Conservation (phyloP, 345 rosid genomes). For the Excoecaria cochinchinensis region DNA sequence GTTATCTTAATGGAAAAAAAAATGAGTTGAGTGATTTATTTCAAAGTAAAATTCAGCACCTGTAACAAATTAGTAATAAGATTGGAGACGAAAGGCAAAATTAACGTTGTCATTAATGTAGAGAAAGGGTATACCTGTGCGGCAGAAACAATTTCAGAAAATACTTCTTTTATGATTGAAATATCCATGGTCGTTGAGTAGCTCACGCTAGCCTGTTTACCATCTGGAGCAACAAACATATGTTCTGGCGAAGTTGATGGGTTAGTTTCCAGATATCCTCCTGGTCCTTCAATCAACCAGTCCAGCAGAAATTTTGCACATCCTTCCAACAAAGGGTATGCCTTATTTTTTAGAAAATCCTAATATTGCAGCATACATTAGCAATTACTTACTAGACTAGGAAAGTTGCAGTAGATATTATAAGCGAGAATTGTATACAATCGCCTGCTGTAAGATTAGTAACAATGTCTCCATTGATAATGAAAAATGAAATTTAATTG, state of each 20-base stretch:
- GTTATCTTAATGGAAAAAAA: neutral
- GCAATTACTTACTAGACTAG: neutral
- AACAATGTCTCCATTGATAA: neutral
- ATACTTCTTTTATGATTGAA: slow-evolving; percentile 75
- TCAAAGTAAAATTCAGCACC: neutral
- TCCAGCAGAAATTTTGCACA: slow-evolving; percentile 73
- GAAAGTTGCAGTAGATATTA: neutral
- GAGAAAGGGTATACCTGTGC: slow-evolving; percentile 57
- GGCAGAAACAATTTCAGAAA: slow-evolving; percentile 63
- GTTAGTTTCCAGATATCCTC: slow-evolving; percentile 76
- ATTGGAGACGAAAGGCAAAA: neutral
- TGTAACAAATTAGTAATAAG: neutral
- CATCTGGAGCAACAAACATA: slow-evolving; percentile 72
- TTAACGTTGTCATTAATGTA: neutral
- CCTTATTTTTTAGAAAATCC: slow-evolving; percentile 78
- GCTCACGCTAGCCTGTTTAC: slow-evolving; percentile 81
- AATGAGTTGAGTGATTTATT: neutral
- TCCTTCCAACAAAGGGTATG: slow-evolving; percentile 84
- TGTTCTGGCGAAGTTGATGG: slow-evolving; percentile 99
- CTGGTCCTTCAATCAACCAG: slow-evolving; percentile 83
- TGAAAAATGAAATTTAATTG: neutral
- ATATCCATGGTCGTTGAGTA: slow-evolving; percentile 96
- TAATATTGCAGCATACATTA: slow-evolving; percentile 23
- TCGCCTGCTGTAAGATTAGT: neutral
- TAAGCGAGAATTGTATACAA: neutral